These are phyloP conservation scores for Nitzschia sp. DNA, from an alignment of 108 stramenopile genomes.

Conservation along the genomic window DNA sequence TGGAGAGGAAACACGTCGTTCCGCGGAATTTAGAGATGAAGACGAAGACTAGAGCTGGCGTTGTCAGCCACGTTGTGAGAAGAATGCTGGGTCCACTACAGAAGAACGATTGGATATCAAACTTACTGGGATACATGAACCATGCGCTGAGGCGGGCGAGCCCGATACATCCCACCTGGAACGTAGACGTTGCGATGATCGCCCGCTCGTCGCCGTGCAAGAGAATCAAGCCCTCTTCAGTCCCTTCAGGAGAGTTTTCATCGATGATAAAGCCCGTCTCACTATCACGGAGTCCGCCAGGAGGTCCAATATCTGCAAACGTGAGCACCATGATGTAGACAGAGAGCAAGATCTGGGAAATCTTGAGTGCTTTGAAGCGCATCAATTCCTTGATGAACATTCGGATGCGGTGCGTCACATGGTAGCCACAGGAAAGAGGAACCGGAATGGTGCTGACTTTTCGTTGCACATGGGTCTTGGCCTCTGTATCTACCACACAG, in stretches of 20 bases:
- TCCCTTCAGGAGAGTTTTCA: slow-evolving; percentile 19
- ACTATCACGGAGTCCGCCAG: slow-evolving; percentile 23
- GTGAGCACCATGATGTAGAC: slow-evolving; percentile 38
- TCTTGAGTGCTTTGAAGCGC: slow-evolving; percentile 35
- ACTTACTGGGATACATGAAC: slow-evolving; percentile 45
- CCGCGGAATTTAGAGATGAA: slow-evolving; percentile 53
- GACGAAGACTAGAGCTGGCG: slow-evolving; percentile 33
- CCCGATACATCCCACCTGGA: slow-evolving; percentile 35
- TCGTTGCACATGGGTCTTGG: neutral
- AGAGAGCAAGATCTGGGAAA: slow-evolving; percentile 30
- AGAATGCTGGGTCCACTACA: slow-evolving; percentile 3
- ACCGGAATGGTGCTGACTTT: neutral
- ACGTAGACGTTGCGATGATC: slow-evolving; percentile 35
- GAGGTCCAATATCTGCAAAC: slow-evolving; percentile 33
- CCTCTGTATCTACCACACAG: too few species aligned
- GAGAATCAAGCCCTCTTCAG: slow-evolving; percentile 40
- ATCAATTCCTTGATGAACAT: slow-evolving; percentile 3
- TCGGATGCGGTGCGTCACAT: slow-evolving; percentile 4
- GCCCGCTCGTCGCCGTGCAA: slow-evolving; percentile 37
- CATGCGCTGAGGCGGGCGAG: slow-evolving; percentile 47
- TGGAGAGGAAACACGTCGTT: slow-evolving; percentile 36
- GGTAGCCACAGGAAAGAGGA: neutral
- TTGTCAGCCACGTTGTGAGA: neutral
- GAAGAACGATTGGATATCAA: neutral
- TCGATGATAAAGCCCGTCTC: slow-evolving; percentile 32